Conservation (phyloP, 2,329 filamentous ascomycete genomes). For the Coniochaeta hoffmannii region DNA sequence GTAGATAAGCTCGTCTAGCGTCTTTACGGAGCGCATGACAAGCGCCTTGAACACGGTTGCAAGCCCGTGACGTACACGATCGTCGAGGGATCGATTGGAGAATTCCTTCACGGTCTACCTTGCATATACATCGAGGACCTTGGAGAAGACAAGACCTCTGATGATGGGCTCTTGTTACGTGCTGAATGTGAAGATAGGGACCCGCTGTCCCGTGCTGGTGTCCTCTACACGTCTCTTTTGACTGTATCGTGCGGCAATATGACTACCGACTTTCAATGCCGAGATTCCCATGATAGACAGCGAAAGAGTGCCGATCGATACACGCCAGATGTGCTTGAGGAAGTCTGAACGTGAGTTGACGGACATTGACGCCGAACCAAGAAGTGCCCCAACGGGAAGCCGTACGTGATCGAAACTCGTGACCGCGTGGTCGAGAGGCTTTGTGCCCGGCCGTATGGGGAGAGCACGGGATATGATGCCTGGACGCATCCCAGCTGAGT, state of each 20-base stretch:
- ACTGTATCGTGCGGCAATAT: conserved; percentile 2
- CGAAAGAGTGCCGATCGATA: conserved; percentile 17
- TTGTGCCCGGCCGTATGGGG: conserved; percentile 19
- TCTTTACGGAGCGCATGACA: conserved; percentile 2
- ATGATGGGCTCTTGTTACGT: conserved; percentile 1
- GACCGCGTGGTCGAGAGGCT: no score
- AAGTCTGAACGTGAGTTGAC: conserved; percentile 18
- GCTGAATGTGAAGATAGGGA: conserved; percentile 2
- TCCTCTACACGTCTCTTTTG: conserved; percentile 1
- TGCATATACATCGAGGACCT: conserved; percentile 1
- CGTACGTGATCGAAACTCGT: conserved; percentile 24
- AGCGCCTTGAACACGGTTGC: conserved; percentile 1
- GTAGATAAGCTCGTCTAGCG: conserved; percentile 1
- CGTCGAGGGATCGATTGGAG: background rate
- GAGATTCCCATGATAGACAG: conserved; percentile 15
- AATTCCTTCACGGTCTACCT: background rate
- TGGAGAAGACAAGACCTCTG: conserved; percentile 3
- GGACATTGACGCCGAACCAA: conserved; percentile 14
- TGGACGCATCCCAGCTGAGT: conserved; percentile 16
- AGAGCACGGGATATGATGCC: conserved; percentile 20
- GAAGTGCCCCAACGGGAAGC: conserved; percentile 17
- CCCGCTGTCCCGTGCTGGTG: conserved; percentile 1
- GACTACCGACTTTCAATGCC: conserved; percentile 4
- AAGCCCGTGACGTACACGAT: background rate
- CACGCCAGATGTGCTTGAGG: conserved; percentile 16